phyloP scores from a whole-genome alignment of 352 stramenopile genomes.

The Globisporangium apiculatum region DNA sequence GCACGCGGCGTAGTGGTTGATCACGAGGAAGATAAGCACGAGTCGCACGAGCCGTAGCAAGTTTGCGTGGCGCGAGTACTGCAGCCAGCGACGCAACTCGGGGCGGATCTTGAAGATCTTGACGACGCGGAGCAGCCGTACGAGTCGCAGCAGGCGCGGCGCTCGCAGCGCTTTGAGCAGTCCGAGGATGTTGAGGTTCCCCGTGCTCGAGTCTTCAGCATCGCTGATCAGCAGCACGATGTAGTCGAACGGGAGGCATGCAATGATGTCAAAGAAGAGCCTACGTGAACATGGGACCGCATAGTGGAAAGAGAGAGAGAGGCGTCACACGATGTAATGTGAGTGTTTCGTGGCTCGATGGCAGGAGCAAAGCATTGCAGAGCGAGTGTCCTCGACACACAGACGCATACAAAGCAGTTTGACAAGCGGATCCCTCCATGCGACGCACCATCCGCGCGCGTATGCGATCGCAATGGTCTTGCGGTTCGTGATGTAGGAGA shows the following conservation, averaged over 20 bases:
- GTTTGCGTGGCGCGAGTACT: slow-evolving; percentile 78
- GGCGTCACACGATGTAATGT: not conserved
- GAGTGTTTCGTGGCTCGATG: not conserved
- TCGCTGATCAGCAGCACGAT: slow-evolving; percentile 47
- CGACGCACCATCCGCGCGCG: slow-evolving; percentile 44
- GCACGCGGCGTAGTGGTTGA: slow-evolving; percentile 78
- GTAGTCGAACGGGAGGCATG: slow-evolving; percentile 70
- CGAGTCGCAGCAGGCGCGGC: slow-evolving; percentile 57
- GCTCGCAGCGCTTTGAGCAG: slow-evolving; percentile 65
- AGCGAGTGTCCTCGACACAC: too few relatives aligned
- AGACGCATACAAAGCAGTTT: not conserved
- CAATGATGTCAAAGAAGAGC: slow-evolving; percentile 74
- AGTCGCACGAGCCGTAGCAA: slow-evolving; percentile 62
- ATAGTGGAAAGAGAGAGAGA: not conserved
- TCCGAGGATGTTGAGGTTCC: slow-evolving; percentile 55
- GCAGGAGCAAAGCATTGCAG: not conserved
- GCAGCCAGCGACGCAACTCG: slow-evolving; percentile 68
- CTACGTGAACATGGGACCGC: slow-evolving; percentile 12
- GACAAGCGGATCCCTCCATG: not conserved
- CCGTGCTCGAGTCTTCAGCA: slow-evolving; percentile 17
- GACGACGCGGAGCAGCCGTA: slow-evolving; percentile 57
- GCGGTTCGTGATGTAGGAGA: slow-evolving; percentile 58
- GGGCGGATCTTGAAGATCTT: slow-evolving; percentile 69
- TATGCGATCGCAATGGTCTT: slow-evolving; percentile 47
- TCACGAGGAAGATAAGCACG: slow-evolving; percentile 55